These are phyloP conservation scores for Dactylellina sp. DNA, from an alignment of 2,329 filamentous ascomycete species.

Conservation along the genomic window DNA sequence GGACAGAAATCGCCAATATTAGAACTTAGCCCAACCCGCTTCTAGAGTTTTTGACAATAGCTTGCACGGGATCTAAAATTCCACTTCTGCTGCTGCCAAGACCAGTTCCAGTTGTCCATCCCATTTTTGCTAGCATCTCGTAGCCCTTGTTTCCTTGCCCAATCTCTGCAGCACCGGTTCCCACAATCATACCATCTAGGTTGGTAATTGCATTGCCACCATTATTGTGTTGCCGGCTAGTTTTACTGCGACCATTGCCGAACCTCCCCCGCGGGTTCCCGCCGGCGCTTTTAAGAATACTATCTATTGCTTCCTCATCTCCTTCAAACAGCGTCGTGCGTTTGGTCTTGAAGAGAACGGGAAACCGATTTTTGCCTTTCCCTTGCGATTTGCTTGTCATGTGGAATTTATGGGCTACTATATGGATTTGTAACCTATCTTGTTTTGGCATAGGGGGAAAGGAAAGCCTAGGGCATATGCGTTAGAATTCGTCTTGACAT, in stretches of 20 bases:
- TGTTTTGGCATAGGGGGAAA: constrained; percentile 86
- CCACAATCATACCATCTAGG: constrained; percentile 87
- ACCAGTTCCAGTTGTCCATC: constrained; percentile 87
- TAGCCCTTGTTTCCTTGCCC: constrained; percentile 84
- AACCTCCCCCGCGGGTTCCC: constrained; percentile 69
- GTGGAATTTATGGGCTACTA: constrained; percentile 78
- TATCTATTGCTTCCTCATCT: constrained; percentile 70
- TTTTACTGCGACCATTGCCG: constrained; percentile 62
- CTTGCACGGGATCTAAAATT: constrained; percentile 84
- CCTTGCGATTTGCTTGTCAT: constrained; percentile 88
- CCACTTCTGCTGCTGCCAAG: constrained; percentile 86
- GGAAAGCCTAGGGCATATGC: constrained; percentile 69
- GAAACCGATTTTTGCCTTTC: constrained; percentile 77
- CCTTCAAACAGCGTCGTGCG: constrained; percentile 71
- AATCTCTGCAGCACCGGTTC: constrained; percentile 84
- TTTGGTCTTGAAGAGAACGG: constrained; percentile 79
- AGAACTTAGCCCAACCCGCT: constrained; percentile 82
- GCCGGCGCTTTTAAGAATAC: constrained; percentile 66
- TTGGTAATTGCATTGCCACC: constrained; percentile 70
- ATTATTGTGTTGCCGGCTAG: constrained; percentile 54
- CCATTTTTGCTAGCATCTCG: constrained; percentile 95
- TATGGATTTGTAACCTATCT: constrained; percentile 81
- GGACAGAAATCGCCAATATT: too few species aligned
- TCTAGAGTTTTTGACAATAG: constrained; percentile 87
- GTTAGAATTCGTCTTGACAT: constrained; percentile 11